These are phyloP conservation scores for Pseudotulostoma volvatum DNA, from an alignment of 495 filamentous ascomycete species.

Conservation along the genomic window DNA sequence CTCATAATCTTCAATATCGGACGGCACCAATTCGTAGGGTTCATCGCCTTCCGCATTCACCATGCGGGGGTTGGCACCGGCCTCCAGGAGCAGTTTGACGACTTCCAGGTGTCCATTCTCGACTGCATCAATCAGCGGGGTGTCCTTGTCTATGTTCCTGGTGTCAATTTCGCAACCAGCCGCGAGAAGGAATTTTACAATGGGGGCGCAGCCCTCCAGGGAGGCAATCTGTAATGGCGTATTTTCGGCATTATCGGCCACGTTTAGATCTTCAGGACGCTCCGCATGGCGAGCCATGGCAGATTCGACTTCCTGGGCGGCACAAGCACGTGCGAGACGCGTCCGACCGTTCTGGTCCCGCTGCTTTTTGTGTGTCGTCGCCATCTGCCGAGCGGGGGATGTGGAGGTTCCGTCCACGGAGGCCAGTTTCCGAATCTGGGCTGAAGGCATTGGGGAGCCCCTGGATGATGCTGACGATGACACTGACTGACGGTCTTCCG, in stretches of 20 bases:
- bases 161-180: conserved; percentile 69
- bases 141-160: conserved; percentile 74
- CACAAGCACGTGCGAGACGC: conserved; percentile 66
- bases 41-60: conserved; percentile 77
- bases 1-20: conserved; percentile 49
- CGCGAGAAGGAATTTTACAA: conserved; percentile 55
- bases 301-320: conserved; percentile 53
- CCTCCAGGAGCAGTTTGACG: conserved; percentile 65
- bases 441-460: conserved; percentile 53
- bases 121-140: conserved; percentile 85
- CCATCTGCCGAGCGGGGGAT: conserved; percentile 48
- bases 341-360: conserved; percentile 77
- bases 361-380: conserved; percentile 58
- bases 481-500: conserved; percentile 53
- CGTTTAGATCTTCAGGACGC: conserved; percentile 70
- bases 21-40: conserved; percentile 64
- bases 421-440: conserved; percentile 47
- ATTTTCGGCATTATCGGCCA: conserved; percentile 84
- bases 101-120: conserved; percentile 90
- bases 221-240: conserved; percentile 85
- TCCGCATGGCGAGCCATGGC: conserved; percentile 54
- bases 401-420: conserved; percentile 38
- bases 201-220: conserved; percentile 62
- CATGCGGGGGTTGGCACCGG: conserved; percentile 76
- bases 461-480: conserved; percentile 51